A percentile compares a stretch with the other conserved stretches of the same genome.
Conservation (phyloP, 73 alveolate genomes). For the Uronychia setigera region DNA sequence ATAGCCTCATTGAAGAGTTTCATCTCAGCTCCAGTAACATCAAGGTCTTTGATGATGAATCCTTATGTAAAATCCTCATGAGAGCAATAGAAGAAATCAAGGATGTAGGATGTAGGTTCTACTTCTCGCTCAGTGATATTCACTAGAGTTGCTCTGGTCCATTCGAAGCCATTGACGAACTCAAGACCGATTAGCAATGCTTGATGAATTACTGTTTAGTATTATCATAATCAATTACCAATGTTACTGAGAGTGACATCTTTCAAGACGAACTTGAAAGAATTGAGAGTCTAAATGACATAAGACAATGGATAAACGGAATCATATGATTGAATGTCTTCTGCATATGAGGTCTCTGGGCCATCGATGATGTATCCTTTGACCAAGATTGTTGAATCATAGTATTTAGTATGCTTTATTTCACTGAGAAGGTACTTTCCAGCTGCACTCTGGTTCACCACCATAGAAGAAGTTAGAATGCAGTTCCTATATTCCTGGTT, state of each 20-base stretch:
- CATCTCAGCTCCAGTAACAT: neutral
- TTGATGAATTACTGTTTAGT: neutral
- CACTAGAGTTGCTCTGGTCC: neutral
- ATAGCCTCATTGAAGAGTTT: neutral
- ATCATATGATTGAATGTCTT: neutral
- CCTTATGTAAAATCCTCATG: neutral
- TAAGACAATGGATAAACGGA: neutral
- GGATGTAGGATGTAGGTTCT: neutral
- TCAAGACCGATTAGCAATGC: neutral
- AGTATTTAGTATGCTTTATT: neutral
- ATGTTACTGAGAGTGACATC: neutral
- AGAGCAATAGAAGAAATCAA: neutral
- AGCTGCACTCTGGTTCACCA: neutral
- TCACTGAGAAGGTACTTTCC: neutral
- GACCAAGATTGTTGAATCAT: neutral
- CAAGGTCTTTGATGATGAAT: neutral
- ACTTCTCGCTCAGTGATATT: neutral
- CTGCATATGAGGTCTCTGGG: neutral
- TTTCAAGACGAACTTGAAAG: neutral
- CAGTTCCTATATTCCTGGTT: neutral
- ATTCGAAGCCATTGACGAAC: conserved; percentile 1
- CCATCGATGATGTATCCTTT: neutral
- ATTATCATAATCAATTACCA: neutral
- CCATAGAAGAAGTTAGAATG: neutral
- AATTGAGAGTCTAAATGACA: neutral